A percentile compares a stretch with the other conserved stretches of the same genome.
phyloP scores from a whole-genome alignment of 441 rosid species.

The Raphanus hybrid region DNA sequence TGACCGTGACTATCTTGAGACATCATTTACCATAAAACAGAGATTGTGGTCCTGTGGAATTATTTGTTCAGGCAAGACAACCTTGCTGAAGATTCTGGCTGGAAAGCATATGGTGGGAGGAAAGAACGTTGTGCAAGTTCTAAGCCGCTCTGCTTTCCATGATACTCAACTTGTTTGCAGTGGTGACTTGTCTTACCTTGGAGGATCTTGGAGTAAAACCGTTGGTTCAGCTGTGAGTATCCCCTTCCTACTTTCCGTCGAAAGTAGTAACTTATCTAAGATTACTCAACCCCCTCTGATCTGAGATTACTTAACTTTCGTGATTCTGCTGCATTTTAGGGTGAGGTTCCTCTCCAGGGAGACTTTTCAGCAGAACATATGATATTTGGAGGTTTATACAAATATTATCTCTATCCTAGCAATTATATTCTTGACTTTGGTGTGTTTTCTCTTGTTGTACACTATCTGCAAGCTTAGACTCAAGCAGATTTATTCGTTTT shows the following conservation, averaged over 20 bases:
- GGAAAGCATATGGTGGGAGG: constrained; percentile 86
- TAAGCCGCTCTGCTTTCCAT: constrained; percentile 67
- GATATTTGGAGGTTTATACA: constrained; percentile 70
- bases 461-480: constrained; percentile 19
- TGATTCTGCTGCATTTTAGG: constrained; percentile 44
- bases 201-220: constrained; percentile 87
- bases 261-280: neutral
- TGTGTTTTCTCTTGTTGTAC: neutral
- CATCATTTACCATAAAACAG: neutral
- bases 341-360: constrained; percentile 74
- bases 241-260: neutral
- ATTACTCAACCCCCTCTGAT: neutral
- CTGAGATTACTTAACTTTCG: neutral
- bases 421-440: neutral
- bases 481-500: neutral
- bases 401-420: neutral
- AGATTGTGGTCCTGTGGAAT: neutral
- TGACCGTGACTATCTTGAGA: neutral
- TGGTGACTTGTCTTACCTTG: constrained; percentile 71
- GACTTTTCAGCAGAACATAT: constrained; percentile 75
- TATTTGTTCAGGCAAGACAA: constrained; percentile 59
- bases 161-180: constrained; percentile 71
- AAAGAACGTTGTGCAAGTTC: constrained; percentile 61
- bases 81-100: constrained; percentile 65
- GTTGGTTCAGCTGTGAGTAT: constrained; percentile 74